Evolutionary conservation across 129 eudicot species (phyloP).

Genomic region (Artemisia argyi): DNA sequence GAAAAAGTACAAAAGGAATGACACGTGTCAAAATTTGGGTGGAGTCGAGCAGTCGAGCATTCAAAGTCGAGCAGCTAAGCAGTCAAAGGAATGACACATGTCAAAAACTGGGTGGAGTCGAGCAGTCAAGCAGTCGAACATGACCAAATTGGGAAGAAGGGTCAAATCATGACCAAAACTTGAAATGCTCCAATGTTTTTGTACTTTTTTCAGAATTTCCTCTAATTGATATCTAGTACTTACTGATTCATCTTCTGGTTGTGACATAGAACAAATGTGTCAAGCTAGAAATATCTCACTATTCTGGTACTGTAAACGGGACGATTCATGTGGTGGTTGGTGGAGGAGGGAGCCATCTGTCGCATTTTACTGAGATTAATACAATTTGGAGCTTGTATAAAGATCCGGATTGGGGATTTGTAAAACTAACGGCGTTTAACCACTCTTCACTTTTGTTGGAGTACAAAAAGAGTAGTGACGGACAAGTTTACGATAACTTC

Average conservation of each 20-base stretch:
- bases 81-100: too few relatives aligned
- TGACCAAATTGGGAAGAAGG: too few relatives aligned
- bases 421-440: constrained; percentile 71
- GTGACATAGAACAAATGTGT: constrained; percentile 62
- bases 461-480: constrained; percentile 84
- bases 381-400: constrained; percentile 69
- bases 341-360: constrained; percentile 72
- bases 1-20: too few relatives aligned
- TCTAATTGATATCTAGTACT: neutral
- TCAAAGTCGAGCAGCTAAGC: too few relatives aligned
- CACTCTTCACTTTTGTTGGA: constrained; percentile 70
- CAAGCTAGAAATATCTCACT: constrained; percentile 51
- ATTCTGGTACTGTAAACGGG: constrained; percentile 63
- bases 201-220: too few relatives aligned
- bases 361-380: constrained; percentile 38
- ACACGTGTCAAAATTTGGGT: too few relatives aligned
- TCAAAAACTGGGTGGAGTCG: too few relatives aligned
- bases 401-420: constrained; percentile 75
- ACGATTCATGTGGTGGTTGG: constrained; percentile 85
- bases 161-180: too few relatives aligned
- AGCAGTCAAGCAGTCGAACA: too few relatives aligned
- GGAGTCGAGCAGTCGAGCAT: too few relatives aligned
- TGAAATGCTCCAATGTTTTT: too few relatives aligned
- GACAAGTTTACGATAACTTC: constrained; percentile 72
- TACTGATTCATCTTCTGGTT: neutral